These are phyloP conservation scores for Alisma plantagoaquatica DNA, from an alignment of 106 monocot genomes.

Conservation along the genomic window DNA sequence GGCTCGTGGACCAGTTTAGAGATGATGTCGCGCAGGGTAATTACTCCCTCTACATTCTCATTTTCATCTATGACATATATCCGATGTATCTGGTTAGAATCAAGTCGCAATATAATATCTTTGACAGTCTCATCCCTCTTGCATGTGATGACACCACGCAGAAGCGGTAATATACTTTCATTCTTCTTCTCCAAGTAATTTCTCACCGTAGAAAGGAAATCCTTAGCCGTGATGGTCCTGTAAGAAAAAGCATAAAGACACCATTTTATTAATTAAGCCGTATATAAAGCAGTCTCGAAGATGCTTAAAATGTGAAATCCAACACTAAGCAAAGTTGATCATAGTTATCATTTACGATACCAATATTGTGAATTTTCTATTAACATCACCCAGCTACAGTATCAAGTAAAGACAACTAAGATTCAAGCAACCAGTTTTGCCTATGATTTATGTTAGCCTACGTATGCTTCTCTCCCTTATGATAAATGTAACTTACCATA, in stretches of 20 bases:
- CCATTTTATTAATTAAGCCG: background rate
- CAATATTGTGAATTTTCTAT: too few relatives aligned
- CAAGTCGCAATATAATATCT: constrained; percentile 67
- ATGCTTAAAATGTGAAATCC: background rate
- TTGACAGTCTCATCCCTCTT: constrained; percentile 60
- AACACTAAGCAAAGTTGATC: too few relatives aligned
- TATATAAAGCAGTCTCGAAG: background rate
- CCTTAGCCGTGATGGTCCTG: constrained; percentile 79
- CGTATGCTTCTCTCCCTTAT: too few relatives aligned
- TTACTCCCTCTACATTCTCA: constrained; percentile 60
- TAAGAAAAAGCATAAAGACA: background rate
- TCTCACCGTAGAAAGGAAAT: constrained; percentile 61
- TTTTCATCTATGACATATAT: constrained; percentile 73
- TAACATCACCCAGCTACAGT: too few relatives aligned
- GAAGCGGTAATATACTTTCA: constrained; percentile 51
- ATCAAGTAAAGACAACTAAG: too few relatives aligned
- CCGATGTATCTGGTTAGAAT: constrained; percentile 59
- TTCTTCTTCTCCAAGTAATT: constrained; percentile 46
- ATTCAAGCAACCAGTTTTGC: too few relatives aligned
- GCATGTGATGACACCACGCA: constrained; percentile 61
- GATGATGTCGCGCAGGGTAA: constrained; percentile 91
- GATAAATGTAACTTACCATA: too few relatives aligned
- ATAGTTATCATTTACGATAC: too few relatives aligned
- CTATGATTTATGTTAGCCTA: too few relatives aligned
- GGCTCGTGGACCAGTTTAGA: constrained; percentile 96